These are phyloP conservation scores for Epichloe elymi DNA, from an alignment of 2,329 filamentous ascomycete genomes.

Conservation along the genomic window DNA sequence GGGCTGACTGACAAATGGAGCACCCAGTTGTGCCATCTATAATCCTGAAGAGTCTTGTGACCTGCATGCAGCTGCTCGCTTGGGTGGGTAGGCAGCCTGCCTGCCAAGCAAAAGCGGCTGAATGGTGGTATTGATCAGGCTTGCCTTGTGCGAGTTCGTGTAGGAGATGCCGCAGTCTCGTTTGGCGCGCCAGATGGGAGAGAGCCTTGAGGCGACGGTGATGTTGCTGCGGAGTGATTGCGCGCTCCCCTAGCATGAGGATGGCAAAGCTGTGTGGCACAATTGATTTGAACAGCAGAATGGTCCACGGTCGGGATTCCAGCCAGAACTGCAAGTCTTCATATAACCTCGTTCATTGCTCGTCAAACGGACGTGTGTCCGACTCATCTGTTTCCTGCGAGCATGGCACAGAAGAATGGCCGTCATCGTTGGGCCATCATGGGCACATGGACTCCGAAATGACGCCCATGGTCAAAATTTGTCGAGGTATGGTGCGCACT, in stretches of 20 bases:
- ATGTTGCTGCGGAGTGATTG: slow-evolving; percentile 16
- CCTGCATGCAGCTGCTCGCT: neutral
- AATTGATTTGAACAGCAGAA: slow-evolving; percentile 35
- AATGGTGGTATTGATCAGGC: slow-evolving; percentile 38
- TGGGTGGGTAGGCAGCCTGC: slow-evolving; percentile 32
- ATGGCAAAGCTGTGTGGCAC: slow-evolving; percentile 37
- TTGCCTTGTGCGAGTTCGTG: slow-evolving; percentile 24
- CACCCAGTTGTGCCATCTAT: no score
- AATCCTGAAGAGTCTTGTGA: no score
- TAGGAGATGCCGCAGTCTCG: slow-evolving; percentile 37
- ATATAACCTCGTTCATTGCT: slow-evolving; percentile 32
- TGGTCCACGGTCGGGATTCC: slow-evolving; percentile 25
- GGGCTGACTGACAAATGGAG: no score
- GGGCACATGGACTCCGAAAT: slow-evolving; percentile 38
- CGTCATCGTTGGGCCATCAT: slow-evolving; percentile 32
- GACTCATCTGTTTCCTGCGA: slow-evolving; percentile 31
- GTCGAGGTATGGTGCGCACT: slow-evolving; percentile 36
- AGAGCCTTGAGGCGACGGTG: slow-evolving; percentile 13
- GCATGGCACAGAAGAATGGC: slow-evolving; percentile 33
- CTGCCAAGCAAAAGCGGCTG: slow-evolving; percentile 40
- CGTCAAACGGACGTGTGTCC: slow-evolving; percentile 22
- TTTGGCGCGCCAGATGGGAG: slow-evolving; percentile 2
- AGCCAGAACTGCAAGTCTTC: slow-evolving; percentile 33
- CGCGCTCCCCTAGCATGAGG: slow-evolving; percentile 23
- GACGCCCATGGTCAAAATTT: slow-evolving; percentile 38